A percentile compares a stretch with the other conserved stretches of the same genome.
phyloP scores from a whole-genome alignment of 1,139 yeast species.

The Diutina mesorugosa region DNA sequence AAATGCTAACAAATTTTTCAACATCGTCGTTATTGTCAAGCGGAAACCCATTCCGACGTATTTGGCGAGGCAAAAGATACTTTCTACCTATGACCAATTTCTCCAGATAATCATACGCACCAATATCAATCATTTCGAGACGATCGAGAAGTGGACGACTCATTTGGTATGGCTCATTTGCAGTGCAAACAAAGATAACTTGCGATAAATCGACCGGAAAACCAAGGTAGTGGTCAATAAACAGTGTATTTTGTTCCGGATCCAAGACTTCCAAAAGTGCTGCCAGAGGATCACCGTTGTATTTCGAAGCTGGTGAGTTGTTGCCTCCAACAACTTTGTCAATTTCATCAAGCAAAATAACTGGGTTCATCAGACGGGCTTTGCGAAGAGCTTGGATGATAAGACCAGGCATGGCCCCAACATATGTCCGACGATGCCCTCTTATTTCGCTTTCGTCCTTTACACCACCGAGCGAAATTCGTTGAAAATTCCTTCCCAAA shows the following conservation, averaged over 20 bases:
- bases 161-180: slow-evolving; percentile 67
- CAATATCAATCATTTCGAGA: slow-evolving; percentile 70
- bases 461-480: slow-evolving; percentile 81
- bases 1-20: slow-evolving; percentile 13
- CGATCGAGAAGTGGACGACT: slow-evolving; percentile 77
- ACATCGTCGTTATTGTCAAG: slow-evolving; percentile 14
- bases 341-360: slow-evolving; percentile 79
- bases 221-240: slow-evolving; percentile 78
- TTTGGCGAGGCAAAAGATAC: slow-evolving; percentile 72
- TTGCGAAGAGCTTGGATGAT: slow-evolving; percentile 69
- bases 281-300: slow-evolving; percentile 85
- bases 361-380: slow-evolving; percentile 74
- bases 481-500: slow-evolving; percentile 65
- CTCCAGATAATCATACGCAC: slow-evolving; percentile 75
- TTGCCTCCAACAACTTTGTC: slow-evolving; percentile 65
- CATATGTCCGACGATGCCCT: slow-evolving; percentile 88
- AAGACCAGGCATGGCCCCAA: slow-evolving; percentile 90
- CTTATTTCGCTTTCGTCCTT: slow-evolving; percentile 85
- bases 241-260: slow-evolving; percentile 76
- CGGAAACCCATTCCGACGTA: slow-evolving; percentile 57
- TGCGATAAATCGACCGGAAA: slow-evolving; percentile 82
- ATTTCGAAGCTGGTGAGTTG: slow-evolving; percentile 13
- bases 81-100: slow-evolving; percentile 62
- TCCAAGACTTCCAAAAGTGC: slow-evolving; percentile 83
- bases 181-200: slow-evolving; percentile 78